Conservation (phyloP, 2,329 filamentous ascomycete species). For the Microcyclospora pomicola region DNA sequence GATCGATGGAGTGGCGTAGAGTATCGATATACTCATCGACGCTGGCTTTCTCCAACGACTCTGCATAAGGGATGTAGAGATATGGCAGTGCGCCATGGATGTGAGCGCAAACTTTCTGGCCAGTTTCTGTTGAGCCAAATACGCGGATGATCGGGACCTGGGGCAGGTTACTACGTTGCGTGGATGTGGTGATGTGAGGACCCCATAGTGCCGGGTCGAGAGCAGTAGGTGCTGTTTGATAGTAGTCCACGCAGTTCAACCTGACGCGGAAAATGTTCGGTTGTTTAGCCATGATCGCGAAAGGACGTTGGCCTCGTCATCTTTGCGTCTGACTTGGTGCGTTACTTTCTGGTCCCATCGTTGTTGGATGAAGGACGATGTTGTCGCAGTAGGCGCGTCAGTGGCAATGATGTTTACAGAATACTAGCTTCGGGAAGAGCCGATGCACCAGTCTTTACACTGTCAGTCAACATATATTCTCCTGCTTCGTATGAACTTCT, state of each 20-base stretch:
- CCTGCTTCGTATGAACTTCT: too few relatives aligned
- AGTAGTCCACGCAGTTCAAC: slow-evolving; percentile 91
- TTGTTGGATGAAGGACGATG: too few relatives aligned
- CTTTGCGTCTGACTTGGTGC: neutral
- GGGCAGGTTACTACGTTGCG: slow-evolving; percentile 46
- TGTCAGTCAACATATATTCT: too few relatives aligned
- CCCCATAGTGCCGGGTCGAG: slow-evolving; percentile 61
- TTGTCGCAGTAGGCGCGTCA: too few relatives aligned
- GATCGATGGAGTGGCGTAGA: slow-evolving; percentile 77
- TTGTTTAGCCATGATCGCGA: slow-evolving; percentile 17
- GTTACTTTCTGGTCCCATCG: too few relatives aligned
- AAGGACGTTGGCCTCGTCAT: slow-evolving; percentile 12
- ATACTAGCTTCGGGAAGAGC: too few relatives aligned
- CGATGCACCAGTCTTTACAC: too few relatives aligned
- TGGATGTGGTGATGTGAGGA: slow-evolving; percentile 42
- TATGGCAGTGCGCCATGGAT: slow-evolving; percentile 94
- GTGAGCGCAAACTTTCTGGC: slow-evolving; percentile 91
- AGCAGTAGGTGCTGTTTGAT: slow-evolving; percentile 63
- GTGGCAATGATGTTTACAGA: too few relatives aligned
- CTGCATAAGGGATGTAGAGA: slow-evolving; percentile 50
- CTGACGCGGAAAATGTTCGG: slow-evolving; percentile 58
- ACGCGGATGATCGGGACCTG: slow-evolving; percentile 76
- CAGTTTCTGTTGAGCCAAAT: slow-evolving; percentile 86
- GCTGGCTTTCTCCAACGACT: slow-evolving; percentile 23
- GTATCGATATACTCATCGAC: slow-evolving; percentile 63